These are phyloP conservation scores for Schwanniomyces yamadae DNA, from an alignment of 805 yeast species.

Conservation along the genomic window DNA sequence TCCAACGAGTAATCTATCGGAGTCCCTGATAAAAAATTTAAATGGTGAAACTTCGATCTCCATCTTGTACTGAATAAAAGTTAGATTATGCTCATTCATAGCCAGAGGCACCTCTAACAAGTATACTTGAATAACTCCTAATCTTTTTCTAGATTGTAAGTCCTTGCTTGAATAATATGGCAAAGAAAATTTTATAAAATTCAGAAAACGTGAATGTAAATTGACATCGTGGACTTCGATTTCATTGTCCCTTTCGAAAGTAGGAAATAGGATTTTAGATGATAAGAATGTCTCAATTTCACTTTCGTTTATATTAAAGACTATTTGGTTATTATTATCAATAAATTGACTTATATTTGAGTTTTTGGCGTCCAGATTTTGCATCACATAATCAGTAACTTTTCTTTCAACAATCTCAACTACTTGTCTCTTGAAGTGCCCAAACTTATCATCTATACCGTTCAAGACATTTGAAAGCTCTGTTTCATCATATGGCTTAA, in stretches of 20 bases:
- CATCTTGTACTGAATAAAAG: constrained; percentile 16
- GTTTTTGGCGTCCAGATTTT: constrained; percentile 8
- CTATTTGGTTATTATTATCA: constrained; percentile 34
- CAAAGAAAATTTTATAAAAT: constrained; percentile 35
- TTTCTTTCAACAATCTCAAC: constrained; percentile 22
- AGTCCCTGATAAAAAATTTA: constrained; percentile 1
- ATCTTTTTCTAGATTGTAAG: constrained; percentile 16
- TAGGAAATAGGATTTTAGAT: constrained; percentile 12
- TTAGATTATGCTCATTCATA: constrained; percentile 4
- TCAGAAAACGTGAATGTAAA: constrained; percentile 2
- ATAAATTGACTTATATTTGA: constrained; percentile 16
- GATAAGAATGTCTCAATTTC: constrained; percentile 26
- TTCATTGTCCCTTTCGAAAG: constrained; percentile 8
- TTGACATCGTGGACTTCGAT: constrained; percentile 4
- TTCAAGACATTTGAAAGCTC: constrained; percentile 25
- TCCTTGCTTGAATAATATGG: constrained; percentile 28
- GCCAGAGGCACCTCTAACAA: constrained; percentile 20
- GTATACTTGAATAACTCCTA: constrained; percentile 34
- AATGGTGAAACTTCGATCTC: constrained; percentile 15
- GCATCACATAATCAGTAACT: constrained; percentile 27
- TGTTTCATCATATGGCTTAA: constrained; percentile 34
- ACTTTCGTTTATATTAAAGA: constrained; percentile 19
- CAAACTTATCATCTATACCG: constrained; percentile 40
- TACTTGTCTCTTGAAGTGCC: constrained; percentile 30
- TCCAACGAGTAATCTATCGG: constrained; percentile 4